phyloP scores from a whole-genome alignment of 257 asterid genomes.

The Solanum phureja region DNA sequence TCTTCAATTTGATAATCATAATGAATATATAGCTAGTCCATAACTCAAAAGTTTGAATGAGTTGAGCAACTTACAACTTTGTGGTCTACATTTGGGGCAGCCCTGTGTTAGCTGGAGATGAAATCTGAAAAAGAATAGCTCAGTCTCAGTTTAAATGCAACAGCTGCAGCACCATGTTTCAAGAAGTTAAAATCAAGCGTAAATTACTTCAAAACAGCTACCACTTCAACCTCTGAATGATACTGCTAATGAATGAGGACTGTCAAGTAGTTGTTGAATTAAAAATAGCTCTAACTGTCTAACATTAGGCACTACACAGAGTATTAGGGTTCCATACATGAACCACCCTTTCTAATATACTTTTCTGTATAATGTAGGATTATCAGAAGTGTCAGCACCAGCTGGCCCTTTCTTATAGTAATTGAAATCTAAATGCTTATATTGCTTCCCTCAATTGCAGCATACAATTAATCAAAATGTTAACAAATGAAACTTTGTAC shows the following conservation, averaged over 20 bases:
- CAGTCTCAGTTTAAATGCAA: too few relatives aligned
- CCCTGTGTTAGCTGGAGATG: background rate
- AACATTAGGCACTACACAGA: too few relatives aligned
- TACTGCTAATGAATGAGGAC: too few relatives aligned
- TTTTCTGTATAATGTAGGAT: background rate
- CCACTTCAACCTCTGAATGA: background rate
- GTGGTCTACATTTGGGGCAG: background rate
- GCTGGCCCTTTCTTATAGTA: background rate
- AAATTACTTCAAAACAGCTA: too few relatives aligned
- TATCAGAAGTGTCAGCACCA: background rate
- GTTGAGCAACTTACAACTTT: background rate
- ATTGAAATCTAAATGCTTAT: background rate
- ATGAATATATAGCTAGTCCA: background rate
- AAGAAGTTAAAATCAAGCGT: too few relatives aligned
- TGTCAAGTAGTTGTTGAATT: too few relatives aligned
- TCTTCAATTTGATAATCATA: too few relatives aligned
- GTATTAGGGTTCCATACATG: too few relatives aligned
- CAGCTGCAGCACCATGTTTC: too few relatives aligned
- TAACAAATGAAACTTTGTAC: background rate
- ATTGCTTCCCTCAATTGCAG: background rate
- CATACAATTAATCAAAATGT: background rate
- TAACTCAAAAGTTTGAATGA: background rate
- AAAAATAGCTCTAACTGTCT: too few relatives aligned
- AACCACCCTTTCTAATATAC: too few relatives aligned
- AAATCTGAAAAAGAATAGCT: too few relatives aligned